Evolutionary conservation across 1,284 basidiomycete species (phyloP).

Genomic region (Ganoderma lingzhi): DNA sequence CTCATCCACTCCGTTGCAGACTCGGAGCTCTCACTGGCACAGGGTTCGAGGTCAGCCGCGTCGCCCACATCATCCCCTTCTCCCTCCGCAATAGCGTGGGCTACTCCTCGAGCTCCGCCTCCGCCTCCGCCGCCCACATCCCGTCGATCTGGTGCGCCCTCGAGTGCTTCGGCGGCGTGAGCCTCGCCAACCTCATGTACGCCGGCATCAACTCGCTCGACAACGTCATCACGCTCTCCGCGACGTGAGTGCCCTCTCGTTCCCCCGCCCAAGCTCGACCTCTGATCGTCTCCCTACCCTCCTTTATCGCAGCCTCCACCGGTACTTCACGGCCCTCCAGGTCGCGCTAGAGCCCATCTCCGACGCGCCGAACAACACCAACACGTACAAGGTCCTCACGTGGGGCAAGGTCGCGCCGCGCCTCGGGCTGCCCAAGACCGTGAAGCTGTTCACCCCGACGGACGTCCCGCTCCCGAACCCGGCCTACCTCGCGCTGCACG

Average conservation of each 20-base stretch:
- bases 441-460: slow-evolving; percentile 22
- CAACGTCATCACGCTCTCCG: slow-evolving; percentile 32
- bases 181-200: slow-evolving; percentile 28
- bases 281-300: background rate
- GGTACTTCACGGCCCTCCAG: slow-evolving; percentile 32
- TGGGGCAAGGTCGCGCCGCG: slow-evolving; percentile 33
- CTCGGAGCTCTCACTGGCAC: slow-evolving; percentile 11
- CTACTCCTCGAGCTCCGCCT: slow-evolving; percentile 4
- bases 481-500: slow-evolving; percentile 29
- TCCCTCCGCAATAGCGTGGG: slow-evolving; percentile 25
- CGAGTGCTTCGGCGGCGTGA: slow-evolving; percentile 27
- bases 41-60: slow-evolving; percentile 27
- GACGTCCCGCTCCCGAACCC: slow-evolving; percentile 25
- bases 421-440: slow-evolving; percentile 29
- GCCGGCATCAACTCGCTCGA: slow-evolving; percentile 29
- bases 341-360: slow-evolving; percentile 27
- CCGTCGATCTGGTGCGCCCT: slow-evolving; percentile 30
- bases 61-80: slow-evolving; percentile 30
- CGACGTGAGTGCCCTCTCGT: slow-evolving; percentile 19
- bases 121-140: slow-evolving; percentile 24
- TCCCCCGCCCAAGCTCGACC: background rate
- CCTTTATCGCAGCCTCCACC: slow-evolving; percentile 19
- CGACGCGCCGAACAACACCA: slow-evolving; percentile 6
- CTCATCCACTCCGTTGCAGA: background rate
- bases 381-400: slow-evolving; percentile 28